phyloP scores from a whole-genome alignment of 139 green algal species.

The Chlorella sp. region DNA sequence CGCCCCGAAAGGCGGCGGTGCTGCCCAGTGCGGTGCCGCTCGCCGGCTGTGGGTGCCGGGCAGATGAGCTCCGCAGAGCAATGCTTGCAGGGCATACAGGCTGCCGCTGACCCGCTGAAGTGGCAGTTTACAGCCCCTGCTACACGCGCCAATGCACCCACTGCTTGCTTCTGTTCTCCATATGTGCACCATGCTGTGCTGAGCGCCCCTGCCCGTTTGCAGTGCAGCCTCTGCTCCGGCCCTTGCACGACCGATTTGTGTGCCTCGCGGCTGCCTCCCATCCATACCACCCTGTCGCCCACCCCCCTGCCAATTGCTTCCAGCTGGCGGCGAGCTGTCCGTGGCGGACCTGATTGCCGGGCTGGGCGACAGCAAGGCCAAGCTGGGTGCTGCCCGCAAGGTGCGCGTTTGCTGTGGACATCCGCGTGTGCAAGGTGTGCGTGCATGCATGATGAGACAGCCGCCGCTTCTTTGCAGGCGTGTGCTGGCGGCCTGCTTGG shows the following conservation, averaged over 20 bases:
- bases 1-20: constrained; percentile 6
- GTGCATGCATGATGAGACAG: too few species aligned
- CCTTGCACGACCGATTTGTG: too few species aligned
- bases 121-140: constrained; percentile 27
- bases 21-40: neutral
- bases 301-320: neutral
- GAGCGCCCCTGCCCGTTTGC: too few species aligned
- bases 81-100: constrained; percentile 36
- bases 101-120: constrained; percentile 20
- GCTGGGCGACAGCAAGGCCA: constrained; percentile 44
- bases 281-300: too few species aligned
- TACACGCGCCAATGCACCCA: too few species aligned
- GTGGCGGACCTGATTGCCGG: constrained; percentile 81
- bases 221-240: too few species aligned
- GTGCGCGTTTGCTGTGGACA: neutral
- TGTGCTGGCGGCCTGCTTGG: too few species aligned
- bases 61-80: constrained; percentile 50
- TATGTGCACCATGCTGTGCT: too few species aligned
- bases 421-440: too few species aligned
- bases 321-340: constrained; percentile 60
- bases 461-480: neutral
- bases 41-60: constrained; percentile 31
- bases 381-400: constrained; percentile 67
- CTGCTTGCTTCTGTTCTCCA: neutral
- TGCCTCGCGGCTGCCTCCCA: too few species aligned